These are phyloP conservation scores for Penicillium palitans DNA, from an alignment of 2,329 filamentous ascomycete genomes.

Conservation along the genomic window DNA sequence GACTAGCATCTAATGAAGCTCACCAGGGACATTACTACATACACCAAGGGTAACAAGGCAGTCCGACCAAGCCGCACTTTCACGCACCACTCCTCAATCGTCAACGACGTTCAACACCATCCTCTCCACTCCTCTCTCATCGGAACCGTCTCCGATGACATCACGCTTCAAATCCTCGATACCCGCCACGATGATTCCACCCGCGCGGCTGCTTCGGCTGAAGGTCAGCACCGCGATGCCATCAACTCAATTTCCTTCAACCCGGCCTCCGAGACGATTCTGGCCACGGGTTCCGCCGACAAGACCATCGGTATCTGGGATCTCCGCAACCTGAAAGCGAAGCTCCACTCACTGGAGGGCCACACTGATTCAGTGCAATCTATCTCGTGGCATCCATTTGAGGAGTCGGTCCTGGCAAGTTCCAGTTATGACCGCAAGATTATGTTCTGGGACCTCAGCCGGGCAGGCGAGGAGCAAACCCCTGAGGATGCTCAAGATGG, in stretches of 20 bases:
- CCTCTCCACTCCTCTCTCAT: slow-evolving; percentile 81
- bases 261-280: slow-evolving; percentile 80
- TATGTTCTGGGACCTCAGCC: slow-evolving; percentile 93
- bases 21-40: slow-evolving; percentile 73
- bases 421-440: slow-evolving; percentile 90
- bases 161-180: slow-evolving; percentile 90
- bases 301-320: slow-evolving; percentile 97
- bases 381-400: slow-evolving; percentile 89
- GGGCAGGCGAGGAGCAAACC: slow-evolving; percentile 89
- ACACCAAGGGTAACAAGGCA: slow-evolving; percentile 67
- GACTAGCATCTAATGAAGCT: slow-evolving; percentile 6
- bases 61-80: slow-evolving; percentile 74
- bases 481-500: slow-evolving; percentile 95
- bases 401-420: slow-evolving; percentile 84
- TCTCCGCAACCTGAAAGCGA: slow-evolving; percentile 83
- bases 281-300: slow-evolving; percentile 92
- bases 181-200: slow-evolving; percentile 67
- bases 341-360: slow-evolving; percentile 84
- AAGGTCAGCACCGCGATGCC: slow-evolving; percentile 80
- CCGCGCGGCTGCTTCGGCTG: slow-evolving; percentile 67
- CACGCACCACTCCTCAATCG: slow-evolving; percentile 83
- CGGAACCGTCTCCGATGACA: slow-evolving; percentile 91
- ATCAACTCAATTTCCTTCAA: slow-evolving; percentile 98
- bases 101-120: slow-evolving; percentile 97
- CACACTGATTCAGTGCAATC: slow-evolving; percentile 90